These are phyloP conservation scores for Fraxinus xanthoxyloides DNA, from an alignment of 305 asterid species.

Conservation along the genomic window DNA sequence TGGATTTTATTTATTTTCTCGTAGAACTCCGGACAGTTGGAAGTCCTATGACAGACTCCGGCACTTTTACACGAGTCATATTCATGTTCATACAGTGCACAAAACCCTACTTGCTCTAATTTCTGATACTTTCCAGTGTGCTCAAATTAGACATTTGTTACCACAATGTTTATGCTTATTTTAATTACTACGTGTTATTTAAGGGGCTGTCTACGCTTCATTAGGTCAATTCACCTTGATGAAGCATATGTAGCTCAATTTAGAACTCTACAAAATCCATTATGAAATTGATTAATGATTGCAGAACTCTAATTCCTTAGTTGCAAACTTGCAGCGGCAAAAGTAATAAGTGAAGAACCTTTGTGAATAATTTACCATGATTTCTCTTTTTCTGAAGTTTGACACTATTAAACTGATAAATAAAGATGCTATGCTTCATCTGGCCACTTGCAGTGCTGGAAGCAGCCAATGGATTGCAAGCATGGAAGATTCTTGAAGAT, in stretches of 20 bases:
- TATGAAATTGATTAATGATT: neutral
- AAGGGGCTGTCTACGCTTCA: neutral
- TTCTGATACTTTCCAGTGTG: too few species aligned
- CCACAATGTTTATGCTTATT: neutral
- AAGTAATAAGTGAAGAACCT: neutral
- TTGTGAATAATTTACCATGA: neutral
- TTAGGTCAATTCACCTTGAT: neutral
- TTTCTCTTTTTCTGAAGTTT: neutral
- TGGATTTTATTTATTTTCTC: too few species aligned
- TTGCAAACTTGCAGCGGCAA: neutral
- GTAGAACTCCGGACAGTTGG: too few species aligned
- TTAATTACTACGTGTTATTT: neutral
- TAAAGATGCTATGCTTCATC: neutral
- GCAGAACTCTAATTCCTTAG: neutral
- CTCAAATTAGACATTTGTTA: neutral
- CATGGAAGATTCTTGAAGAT: slow-evolving; percentile 83
- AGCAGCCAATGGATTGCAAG: slow-evolving; percentile 83
- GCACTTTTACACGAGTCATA: too few species aligned
- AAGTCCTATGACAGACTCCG: too few species aligned
- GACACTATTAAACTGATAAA: neutral
- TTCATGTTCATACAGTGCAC: too few species aligned
- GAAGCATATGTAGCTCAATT: neutral
- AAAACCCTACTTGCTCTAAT: too few species aligned
- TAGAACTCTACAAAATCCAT: neutral
- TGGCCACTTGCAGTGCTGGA: slow-evolving; percentile 51